Conservation (phyloP, 345 rosid genomes). For the Euphorbia lathyris region DNA sequence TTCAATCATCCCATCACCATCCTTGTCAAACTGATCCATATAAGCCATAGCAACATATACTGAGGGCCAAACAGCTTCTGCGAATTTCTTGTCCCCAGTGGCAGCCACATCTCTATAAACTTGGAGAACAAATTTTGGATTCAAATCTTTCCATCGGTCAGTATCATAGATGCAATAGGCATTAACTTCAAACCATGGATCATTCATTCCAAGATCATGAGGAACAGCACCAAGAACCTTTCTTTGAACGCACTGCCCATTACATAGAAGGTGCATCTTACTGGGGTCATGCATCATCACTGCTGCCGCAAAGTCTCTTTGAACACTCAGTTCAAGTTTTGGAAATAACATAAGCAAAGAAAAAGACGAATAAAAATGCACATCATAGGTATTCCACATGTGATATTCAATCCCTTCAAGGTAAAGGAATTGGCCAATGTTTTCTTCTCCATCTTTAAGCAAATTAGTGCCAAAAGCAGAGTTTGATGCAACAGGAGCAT, state of each 20-base stretch:
- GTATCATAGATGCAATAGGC: conserved; percentile 68
- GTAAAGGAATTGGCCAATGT: conserved; percentile 90
- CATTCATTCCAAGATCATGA: conserved; percentile 76
- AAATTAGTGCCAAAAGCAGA: conserved; percentile 88
- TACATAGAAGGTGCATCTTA: conserved; percentile 51
- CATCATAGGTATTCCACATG: conserved; percentile 97
- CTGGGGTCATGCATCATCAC: conserved; percentile 90
- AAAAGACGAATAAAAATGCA: conserved; percentile 90
- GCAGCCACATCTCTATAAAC: conserved; percentile 85
- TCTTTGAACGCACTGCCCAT: conserved; percentile 63
- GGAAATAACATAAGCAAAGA: conserved; percentile 86
- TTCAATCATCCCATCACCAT: conserved; percentile 94
- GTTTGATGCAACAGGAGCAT: conserved; percentile 55
- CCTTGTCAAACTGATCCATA: conserved; percentile 90
- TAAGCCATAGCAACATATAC: conserved; percentile 86
- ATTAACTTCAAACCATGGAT: conserved; percentile 93
- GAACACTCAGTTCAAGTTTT: conserved; percentile 83
- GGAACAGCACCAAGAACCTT: conserved; percentile 96
- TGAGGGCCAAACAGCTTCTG: conserved; percentile 83
- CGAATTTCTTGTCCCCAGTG: conserved; percentile 80
- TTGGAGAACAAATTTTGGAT: conserved; percentile 92
- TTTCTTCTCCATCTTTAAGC: conserved; percentile 89
- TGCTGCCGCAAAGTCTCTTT: conserved; percentile 89
- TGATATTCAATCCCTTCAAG: conserved; percentile 84
- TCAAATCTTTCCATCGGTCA: conserved; percentile 88